Base-by-base conservation (phyloP, 2,329 filamentous ascomycete species). In the Mycosphaerella arachidis region DNA sequence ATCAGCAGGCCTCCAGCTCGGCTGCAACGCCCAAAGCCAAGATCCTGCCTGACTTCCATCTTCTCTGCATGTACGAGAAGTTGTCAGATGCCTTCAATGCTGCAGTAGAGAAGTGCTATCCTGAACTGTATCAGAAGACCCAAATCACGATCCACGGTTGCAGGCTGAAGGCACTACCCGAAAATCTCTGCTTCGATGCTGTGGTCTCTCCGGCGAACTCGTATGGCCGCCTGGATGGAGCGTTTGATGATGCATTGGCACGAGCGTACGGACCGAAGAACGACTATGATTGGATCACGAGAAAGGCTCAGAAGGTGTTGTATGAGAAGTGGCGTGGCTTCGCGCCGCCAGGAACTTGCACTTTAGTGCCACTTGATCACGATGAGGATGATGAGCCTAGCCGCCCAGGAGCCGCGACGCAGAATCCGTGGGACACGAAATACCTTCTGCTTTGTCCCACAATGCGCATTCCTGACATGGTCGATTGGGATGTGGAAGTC, bases 181-280 rank as follows among this genome's bases (percentile, higher is more conserved):
- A 66, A 0, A 54, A 60, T 0, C 67, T 75, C 8, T 70, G 70
- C 31, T 82, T 81, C 66, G 77, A 83, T 66, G 72, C 78, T 12
- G 71, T 84, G 46, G 80, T 83, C 24, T 84, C 81, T 0, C 82
- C 81, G 0, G 80, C 81, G 46, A 84, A 84, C 65, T 82, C 80
- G 1, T 84, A 82, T 66, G 81, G 76, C 30, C 75, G 76, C 0
- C 75, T 85, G 0, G 81, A 84, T 62, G 82, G 82, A 30, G 79
- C 76, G 52, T 84, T 83, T 62, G 81, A 84, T 68, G 78, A 82
- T 63, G 81, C 81, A 27, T 80, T 84, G 57, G 82, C 81, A 0
- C 73, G 75, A 33, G 74, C 75, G 10, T 78, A 83, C 60, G 77
- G 78, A 1, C 80, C 79, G 0, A 61, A 62, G 4, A 66, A 76